These are phyloP conservation scores for Cucurbita argyrosperma DNA, from an alignment of 306 rosid species.

Conservation along the genomic window DNA sequence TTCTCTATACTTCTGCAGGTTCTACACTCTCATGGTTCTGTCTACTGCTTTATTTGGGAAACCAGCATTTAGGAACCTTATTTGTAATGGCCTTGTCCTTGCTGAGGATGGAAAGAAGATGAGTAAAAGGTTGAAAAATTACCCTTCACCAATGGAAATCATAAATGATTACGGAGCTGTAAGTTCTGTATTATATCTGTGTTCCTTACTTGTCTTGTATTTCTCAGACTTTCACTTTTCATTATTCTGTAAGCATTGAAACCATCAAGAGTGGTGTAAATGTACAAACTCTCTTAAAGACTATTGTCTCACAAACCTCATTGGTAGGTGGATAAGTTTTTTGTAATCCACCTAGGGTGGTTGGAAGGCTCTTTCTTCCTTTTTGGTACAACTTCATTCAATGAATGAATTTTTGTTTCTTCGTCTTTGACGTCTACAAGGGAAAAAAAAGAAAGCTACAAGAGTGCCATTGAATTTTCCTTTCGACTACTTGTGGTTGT, in stretches of 20 bases:
- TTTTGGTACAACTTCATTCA: neutral
- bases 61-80: slow-evolving; percentile 86
- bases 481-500: neutral
- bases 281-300: neutral
- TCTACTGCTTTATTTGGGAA: slow-evolving; percentile 83
- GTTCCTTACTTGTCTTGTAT: neutral
- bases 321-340: neutral
- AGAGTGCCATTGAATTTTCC: neutral
- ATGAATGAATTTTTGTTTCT: neutral
- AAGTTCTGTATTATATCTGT: slow-evolving; percentile 15
- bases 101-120: slow-evolving; percentile 96
- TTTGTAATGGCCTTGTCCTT: slow-evolving; percentile 94
- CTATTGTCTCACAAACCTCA: neutral
- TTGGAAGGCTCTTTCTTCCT: neutral
- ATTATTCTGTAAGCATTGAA: neutral
- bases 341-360: neutral
- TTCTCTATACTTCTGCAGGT: slow-evolving; percentile 43
- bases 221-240: neutral
- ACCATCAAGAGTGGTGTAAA: neutral
- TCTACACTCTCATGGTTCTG: slow-evolving; percentile 92
- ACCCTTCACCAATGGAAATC: slow-evolving; percentile 83
- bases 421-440: neutral
- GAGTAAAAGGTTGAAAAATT: slow-evolving; percentile 91
- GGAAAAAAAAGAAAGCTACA: neutral
- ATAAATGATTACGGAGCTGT: slow-evolving; percentile 82